Evolutionary conservation across 2,329 filamentous ascomycete genomes (phyloP), one percentile per base, ranked within the genome.

Genomic region (Cercospora zeae-maydis): DNA sequence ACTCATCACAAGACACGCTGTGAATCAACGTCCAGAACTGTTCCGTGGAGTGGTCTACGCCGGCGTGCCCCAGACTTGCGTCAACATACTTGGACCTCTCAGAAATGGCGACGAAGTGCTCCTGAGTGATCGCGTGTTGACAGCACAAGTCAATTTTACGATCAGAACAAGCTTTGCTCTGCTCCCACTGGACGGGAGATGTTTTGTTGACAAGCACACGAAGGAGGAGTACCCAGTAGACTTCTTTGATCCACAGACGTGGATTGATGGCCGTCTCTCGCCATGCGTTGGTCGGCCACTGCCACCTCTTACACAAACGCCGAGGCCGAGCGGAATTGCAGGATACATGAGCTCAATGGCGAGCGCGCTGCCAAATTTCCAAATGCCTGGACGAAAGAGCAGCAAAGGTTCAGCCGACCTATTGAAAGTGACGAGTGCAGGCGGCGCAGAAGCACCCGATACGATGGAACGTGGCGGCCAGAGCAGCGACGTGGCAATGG

Each of bases 31-130:
- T 14, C 93, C 93, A 0, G 89, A 96, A 4, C 83, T 98, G 2
- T 96, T 97, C 71, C 85, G 89, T 0, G 92, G 92, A 0, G 90
- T 96, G 1, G 75, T 96, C 1, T 98, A 91, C 72, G 92, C 91
- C 1, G 93, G 93, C 8, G 87, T 89, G 1, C 93, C 93, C 0
- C 88, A 93, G 68, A 86, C 89, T 59, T 96, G 92, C 73, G 86
- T 97, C 74, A 97, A 96, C 74, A 95, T 96, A 57, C 83, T 97
- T 3, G 93, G 93, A 0, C 93, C 93, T 0, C 76, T 98, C 11
- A 87, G 93, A 36, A 93, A 96, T 70, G 93, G 93, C n/a, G 93
- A 98, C 73, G 90, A 93, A 16, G 92, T 97, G 0, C 82, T 96
- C 0, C 82, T 97, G 63, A 96, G 93, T 71, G 92, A 92, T 65